Percentiles rank a stretch among this genome's conserved stretches.
phyloP scores from a whole-genome alignment of 495 filamentous ascomycete species.

The Trichoderma gamsii region DNA sequence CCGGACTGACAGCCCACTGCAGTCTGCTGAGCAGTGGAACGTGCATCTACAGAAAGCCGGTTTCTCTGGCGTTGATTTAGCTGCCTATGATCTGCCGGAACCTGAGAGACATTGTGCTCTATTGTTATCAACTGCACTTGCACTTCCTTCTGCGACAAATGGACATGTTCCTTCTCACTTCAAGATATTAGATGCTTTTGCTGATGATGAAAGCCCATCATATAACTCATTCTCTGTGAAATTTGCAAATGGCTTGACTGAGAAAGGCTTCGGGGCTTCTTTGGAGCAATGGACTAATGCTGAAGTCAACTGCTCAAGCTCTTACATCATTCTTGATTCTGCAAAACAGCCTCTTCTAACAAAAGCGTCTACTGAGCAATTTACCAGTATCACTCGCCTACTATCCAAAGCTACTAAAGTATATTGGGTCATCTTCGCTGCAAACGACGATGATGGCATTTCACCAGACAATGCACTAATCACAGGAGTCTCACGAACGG shows the following conservation, averaged over 20 bases:
- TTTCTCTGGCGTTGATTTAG: slow-evolving; percentile 34
- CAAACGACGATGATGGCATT: neutral
- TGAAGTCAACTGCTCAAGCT: neutral
- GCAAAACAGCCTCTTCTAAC: neutral
- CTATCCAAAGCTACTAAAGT: neutral
- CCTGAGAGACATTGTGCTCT: slow-evolving; percentile 2
- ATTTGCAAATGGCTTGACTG: neutral
- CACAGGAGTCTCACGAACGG: neutral
- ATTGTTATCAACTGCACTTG: neutral
- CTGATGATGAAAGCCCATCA: neutral
- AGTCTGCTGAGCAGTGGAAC: slow-evolving; percentile 25
- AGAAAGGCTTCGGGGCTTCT: neutral
- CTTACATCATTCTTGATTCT: neutral
- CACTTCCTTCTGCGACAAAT: neutral
- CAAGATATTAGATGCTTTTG: neutral
- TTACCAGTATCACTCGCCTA: neutral
- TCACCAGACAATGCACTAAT: neutral
- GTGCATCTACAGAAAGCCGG: slow-evolving; percentile 23
- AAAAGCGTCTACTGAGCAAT: neutral
- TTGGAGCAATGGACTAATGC: neutral
- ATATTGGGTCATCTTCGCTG: neutral
- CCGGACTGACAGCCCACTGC: slow-evolving; percentile 20
- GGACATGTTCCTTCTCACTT: neutral
- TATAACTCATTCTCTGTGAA: neutral
- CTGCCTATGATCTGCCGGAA: slow-evolving; percentile 15